A percentile compares a stretch with the other conserved stretches of the same genome.
These are phyloP conservation scores for Trichoderma oligosporum DNA, from an alignment of 2,329 filamentous ascomycete species.

Conservation along the genomic window DNA sequence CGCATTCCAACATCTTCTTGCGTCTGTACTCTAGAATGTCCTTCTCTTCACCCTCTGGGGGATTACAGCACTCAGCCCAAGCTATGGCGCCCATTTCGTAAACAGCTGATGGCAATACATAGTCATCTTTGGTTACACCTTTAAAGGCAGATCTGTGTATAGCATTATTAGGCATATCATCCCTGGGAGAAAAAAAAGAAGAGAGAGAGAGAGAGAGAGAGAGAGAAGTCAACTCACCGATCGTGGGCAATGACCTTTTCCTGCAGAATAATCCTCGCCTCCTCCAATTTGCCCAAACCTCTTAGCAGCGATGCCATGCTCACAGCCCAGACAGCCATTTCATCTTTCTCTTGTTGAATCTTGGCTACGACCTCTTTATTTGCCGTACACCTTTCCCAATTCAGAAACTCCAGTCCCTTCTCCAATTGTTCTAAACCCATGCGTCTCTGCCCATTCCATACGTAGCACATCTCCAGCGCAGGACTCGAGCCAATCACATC, in stretches of 20 bases:
- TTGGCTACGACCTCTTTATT: constrained; percentile 38
- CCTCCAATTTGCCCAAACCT: constrained; percentile 56
- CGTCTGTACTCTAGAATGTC: constrained; percentile 38
- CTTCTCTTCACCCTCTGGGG: constrained; percentile 28
- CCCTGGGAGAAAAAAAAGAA: no score
- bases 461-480: constrained; percentile 84
- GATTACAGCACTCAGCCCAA: constrained; percentile 64
- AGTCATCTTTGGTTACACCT: constrained; percentile 63
- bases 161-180: not conserved
- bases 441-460: constrained; percentile 86
- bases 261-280: constrained; percentile 63
- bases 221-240: constrained; percentile 41
- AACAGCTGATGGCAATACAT: constrained; percentile 67
- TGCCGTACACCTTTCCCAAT: constrained; percentile 60
- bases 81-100: constrained; percentile 83
- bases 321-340: constrained; percentile 62
- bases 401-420: constrained; percentile 58
- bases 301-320: constrained; percentile 64
- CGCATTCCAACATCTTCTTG: constrained; percentile 57
- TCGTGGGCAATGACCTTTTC: constrained; percentile 64
- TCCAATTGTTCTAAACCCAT: constrained; percentile 67
- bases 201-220: no score
- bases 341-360: constrained; percentile 53
- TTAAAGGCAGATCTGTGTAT: constrained; percentile 49
- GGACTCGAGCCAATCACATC: constrained; percentile 81